Evolutionary conservation across 176 grass and related monocot species (phyloP).

Genomic region (Pontederia paniculata): DNA sequence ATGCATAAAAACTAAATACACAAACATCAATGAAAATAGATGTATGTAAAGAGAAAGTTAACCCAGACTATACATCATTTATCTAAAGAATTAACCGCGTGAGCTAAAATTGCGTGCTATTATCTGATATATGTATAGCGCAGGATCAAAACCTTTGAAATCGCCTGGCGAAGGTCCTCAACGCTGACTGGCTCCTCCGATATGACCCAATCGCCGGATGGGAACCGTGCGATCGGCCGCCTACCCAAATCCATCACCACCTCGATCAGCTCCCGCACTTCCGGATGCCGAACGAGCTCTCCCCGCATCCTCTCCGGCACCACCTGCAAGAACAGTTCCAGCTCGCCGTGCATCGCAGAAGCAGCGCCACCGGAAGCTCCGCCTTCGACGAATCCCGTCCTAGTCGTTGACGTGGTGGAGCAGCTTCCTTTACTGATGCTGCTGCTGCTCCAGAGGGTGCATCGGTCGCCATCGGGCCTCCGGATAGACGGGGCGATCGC

Average conservation of each 20-base stretch:
- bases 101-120: neutral
- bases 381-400: slow-evolving; percentile 2
- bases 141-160: slow-evolving; percentile 55
- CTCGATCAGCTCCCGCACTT: slow-evolving; percentile 79
- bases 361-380: neutral
- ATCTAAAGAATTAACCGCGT: neutral
- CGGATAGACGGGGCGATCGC: slow-evolving; percentile 51
- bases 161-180: slow-evolving; percentile 68
- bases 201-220: slow-evolving; percentile 80
- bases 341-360: slow-evolving; percentile 22
- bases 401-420: neutral
- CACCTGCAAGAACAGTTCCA: slow-evolving; percentile 81
- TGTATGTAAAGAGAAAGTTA: no score
- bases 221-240: slow-evolving; percentile 69
- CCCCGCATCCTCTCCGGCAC: slow-evolving; percentile 68
- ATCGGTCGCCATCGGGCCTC: slow-evolving; percentile 39
- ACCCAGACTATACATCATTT: no score
- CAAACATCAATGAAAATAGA: no score
- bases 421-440: no score
- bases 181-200: slow-evolving; percentile 50
- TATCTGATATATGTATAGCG: neutral
- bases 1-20: no score
- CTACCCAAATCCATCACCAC: slow-evolving; percentile 92
- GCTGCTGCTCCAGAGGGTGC: slow-evolving; percentile 35
- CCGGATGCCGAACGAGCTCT: slow-evolving; percentile 47